Evolutionary conservation across 768 basidiomycete species (phyloP), one percentile per base, ranked within the genome.

Genomic region (Boletales sp.): DNA sequence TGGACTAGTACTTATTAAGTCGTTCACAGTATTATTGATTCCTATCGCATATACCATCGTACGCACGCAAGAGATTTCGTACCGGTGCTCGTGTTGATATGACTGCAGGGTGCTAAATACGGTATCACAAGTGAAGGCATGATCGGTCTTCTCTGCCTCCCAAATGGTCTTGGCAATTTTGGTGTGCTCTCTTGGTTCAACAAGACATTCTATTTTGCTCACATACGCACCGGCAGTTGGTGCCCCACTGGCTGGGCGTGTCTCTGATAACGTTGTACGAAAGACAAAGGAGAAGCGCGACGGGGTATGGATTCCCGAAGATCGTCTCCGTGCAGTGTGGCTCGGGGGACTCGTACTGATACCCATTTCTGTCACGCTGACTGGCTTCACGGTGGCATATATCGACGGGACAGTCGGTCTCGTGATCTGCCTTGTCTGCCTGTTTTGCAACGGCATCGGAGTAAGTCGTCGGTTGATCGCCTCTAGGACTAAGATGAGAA

Each of bases 11-110:
- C 21, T 48, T 42, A 21, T 34, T n/a, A 19, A 5, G 4, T 43
- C 15, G 32, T 11, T 10, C 19, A 18, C 25, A 71, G 75, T 57
- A 12, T 58, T 87, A 2, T 60, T 87, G 43, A 63, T 83, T 11
- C 86, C 87, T 1, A 65, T 89, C 8, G 74, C 84, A 0, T 85
- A 80, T 53, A 87, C 85, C 0, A 72, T 88, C 28, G 86, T 87
- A 53, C 56, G 81, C 32, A 37, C 45, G 1, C 30, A 10, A 14
- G 17, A n/a, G 1, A 8, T 9, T 43, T 40, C 9, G 8, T 2
- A 25, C 18, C 9, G 36, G 28, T 5, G 17, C 32, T 17, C 33
- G 32, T 10, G n/a, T 36, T 48, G 36, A 41, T 39, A 6, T 31
- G 7, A n/a, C 31, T 14, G 4, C 51, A 88, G 86, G 87, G 82